A percentile compares a stretch with the other conserved stretches of the same genome.
These are phyloP conservation scores for Penicillium brasilianum DNA, from an alignment of 2,329 filamentous ascomycete genomes.

Conservation along the genomic window DNA sequence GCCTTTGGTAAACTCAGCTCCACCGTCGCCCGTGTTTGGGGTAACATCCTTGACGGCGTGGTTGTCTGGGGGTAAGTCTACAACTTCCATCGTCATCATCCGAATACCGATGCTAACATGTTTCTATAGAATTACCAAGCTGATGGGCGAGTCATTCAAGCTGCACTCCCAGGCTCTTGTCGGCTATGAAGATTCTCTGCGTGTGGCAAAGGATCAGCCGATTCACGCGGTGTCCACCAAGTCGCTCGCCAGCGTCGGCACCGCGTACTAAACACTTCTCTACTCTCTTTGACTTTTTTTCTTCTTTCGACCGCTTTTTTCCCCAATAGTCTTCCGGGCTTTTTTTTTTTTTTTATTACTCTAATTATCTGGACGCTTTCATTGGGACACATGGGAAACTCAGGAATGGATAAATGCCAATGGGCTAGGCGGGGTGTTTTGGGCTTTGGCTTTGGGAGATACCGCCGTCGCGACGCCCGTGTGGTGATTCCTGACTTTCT, in stretches of 20 bases:
- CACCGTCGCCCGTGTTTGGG: conserved; percentile 94
- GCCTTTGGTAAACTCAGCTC: conserved; percentile 87
- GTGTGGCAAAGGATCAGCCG: conserved; percentile 47
- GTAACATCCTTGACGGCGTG: conserved; percentile 96
- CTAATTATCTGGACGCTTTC: conserved; percentile 44
- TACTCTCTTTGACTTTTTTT: conserved; percentile 26
- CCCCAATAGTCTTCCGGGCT: conserved; percentile 25
- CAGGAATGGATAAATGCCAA: conserved; percentile 41
- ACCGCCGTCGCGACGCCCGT: conserved; percentile 39
- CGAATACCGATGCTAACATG: conserved; percentile 15
- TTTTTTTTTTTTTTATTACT: conserved; percentile 31
- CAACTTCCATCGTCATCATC: conserved; percentile 18
- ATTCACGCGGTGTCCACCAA: conserved; percentile 52
- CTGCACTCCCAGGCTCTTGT: conserved; percentile 92
- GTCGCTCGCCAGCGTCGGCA: conserved; percentile 50
- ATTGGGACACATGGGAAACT: conserved; percentile 48
- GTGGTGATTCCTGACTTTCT: conserved; percentile 39
- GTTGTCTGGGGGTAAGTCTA: conserved; percentile 96
- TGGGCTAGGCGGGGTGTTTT: conserved; percentile 44
- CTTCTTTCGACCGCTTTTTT: conserved; percentile 35
- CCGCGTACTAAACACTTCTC: conserved; percentile 43
- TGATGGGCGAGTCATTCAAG: conserved; percentile 98
- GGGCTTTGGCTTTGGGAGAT: conserved; percentile 35
- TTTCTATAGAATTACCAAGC: conserved; percentile 61
- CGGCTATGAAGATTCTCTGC: conserved; percentile 78